These are phyloP conservation scores for Gracilaria gracilis DNA, from an alignment of 23 red algal genomes.

Conservation along the genomic window DNA sequence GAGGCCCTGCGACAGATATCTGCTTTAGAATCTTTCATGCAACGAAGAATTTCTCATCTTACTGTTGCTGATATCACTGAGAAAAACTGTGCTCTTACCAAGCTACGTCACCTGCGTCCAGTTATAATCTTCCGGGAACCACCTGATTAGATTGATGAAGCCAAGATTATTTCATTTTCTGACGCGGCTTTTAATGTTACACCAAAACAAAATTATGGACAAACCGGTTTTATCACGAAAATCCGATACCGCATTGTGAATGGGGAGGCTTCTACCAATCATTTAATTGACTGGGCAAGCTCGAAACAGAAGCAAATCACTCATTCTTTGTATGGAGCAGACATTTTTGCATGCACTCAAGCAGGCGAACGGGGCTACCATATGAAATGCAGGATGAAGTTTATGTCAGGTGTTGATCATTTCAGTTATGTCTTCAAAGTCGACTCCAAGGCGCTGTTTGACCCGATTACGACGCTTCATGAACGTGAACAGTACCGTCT, in stretches of 20 bases:
- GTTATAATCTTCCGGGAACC: background rate
- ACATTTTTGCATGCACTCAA: conserved; percentile 1
- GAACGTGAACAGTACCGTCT: conserved; percentile 1
- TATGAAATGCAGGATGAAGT: background rate
- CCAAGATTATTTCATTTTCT: conserved; percentile 28
- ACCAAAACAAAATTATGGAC: conserved; percentile 6
- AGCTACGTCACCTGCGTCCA: conserved; percentile 20
- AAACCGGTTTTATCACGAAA: conserved; percentile 37
- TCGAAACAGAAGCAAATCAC: background rate
- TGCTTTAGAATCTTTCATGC: conserved; percentile 28
- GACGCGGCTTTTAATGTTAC: conserved; percentile 51
- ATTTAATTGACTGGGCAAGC: conserved; percentile 19
- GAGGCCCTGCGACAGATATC: conserved; percentile 27
- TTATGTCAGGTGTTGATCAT: background rate
- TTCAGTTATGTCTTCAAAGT: background rate
- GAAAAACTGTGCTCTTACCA: background rate
- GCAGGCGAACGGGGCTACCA: background rate
- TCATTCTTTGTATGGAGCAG: conserved; percentile 23
- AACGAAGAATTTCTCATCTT: conserved; percentile 7
- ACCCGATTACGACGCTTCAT: conserved; percentile 19
- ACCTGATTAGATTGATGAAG: background rate
- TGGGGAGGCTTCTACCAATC: background rate
- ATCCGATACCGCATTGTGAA: background rate
- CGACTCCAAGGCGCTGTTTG: conserved; percentile 20
- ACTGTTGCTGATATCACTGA: conserved; percentile 30